Base-by-base conservation (phyloP, 805 yeast species). In the Hanseniaspora guilliermondii region DNA sequence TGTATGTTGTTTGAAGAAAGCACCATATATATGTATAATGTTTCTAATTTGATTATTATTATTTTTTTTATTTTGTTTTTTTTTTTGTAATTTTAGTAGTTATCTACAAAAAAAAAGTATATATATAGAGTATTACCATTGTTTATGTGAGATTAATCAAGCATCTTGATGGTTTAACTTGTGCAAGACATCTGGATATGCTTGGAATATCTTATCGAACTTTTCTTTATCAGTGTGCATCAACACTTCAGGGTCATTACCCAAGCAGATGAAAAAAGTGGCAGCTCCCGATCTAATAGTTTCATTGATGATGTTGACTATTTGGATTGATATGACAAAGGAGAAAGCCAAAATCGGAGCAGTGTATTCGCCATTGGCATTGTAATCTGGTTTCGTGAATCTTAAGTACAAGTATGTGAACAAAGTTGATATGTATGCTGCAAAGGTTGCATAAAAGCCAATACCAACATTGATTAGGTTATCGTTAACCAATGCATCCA, bases 401-500 rank as follows among this genome's bases (percentile, higher is more conserved):
- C 74, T 73, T 64, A 88, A 71, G 65, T 79, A 87, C 54, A 85
- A 69, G 65, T 74, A 83, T 1, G 87, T 77, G 55, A 83, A 72
- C 48, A 81, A 73, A 6, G 80, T 75, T 1, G 83, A 72, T n/a
- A 77, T 75, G 58, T 82, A 83, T 12, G 85, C 85, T 9, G 83
- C 80, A 61, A 87, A 79, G 47, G 84, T 65, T 0, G 93, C 70
- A 63, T 83, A 89, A 60, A 89, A 78, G n/a, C 82, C 78, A 58
- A 88, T 69, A 0, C 95, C 85, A 2, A 89, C 80, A 58, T 81
- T 82, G 53, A 89, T 81, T 57, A 89, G 74, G 59, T 87, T 83
- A 67, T 89, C 96, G 62, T 86, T 88, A 58, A 87, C 78, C 60
- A 91, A 70, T 1, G 93, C 89, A 66, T 85, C 88, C 66, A 86